Percentiles rank a stretch among this genome's conserved stretches.
Evolutionary conservation across 257 asterid genomes (phyloP).

Genomic region (Nicotiana sylvestris): DNA sequence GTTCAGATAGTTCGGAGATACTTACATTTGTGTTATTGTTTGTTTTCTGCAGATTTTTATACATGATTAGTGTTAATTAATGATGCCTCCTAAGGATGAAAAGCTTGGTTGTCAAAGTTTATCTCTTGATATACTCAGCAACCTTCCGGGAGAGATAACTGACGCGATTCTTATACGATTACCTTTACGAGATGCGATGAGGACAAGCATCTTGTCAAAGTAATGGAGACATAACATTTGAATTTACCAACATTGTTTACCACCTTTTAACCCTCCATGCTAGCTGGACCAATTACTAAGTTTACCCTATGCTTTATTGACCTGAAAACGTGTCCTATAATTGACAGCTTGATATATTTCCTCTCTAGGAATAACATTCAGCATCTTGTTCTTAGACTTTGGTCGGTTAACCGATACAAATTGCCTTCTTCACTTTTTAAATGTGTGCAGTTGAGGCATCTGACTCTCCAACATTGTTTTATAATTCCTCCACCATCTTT

Average conservation of each 20-base stretch:
- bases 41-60: too few species aligned
- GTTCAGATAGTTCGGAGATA: too few species aligned
- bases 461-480: neutral
- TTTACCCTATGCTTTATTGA: neutral
- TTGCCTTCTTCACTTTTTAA: conserved; percentile 3
- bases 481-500: conserved; percentile 6
- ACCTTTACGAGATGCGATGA: neutral
- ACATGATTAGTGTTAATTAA: too few species aligned
- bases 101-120: too few species aligned
- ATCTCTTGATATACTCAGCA: neutral
- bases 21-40: too few species aligned
- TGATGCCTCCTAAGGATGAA: neutral
- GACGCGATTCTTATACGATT: neutral
- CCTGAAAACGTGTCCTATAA: neutral
- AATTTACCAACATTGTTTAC: neutral
- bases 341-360: neutral
- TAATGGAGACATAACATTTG: neutral
- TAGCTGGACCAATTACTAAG: neutral
- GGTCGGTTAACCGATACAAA: neutral
- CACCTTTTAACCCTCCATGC: neutral
- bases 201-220: neutral
- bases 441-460: neutral
- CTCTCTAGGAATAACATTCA: neutral
- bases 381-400: neutral
- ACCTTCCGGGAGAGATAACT: neutral